Conservation (phyloP, 176 grass and related monocot species). For the Avena atlantica region DNA sequence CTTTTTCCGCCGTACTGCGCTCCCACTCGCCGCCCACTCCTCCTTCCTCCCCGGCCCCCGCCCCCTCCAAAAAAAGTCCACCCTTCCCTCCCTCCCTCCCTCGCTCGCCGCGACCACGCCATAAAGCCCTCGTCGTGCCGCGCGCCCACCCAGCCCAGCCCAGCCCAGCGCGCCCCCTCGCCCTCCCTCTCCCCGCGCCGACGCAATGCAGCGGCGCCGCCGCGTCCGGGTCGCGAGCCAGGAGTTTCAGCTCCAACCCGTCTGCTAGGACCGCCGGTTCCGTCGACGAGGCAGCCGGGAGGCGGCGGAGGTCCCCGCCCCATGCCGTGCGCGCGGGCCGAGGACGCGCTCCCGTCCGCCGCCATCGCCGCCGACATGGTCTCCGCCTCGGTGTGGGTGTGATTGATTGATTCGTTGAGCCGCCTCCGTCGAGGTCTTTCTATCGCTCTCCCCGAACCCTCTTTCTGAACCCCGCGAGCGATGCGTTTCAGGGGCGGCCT, state of each 20-base stretch:
- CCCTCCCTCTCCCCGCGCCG: no score
- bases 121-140: constrained; percentile 18
- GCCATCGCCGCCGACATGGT: constrained; percentile 29
- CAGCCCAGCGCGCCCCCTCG: neutral
- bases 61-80: neutral
- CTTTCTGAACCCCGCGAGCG: constrained; percentile 3
- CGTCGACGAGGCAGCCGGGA: no score
- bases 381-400: constrained; percentile 35
- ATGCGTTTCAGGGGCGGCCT: constrained; percentile 61
- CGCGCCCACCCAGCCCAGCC: neutral
- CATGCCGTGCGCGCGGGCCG: constrained; percentile 50
- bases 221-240: no score
- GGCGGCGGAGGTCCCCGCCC: neutral
- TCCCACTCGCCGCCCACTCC: constrained; percentile 28
- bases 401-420: neutral
- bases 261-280: no score
- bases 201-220: no score
- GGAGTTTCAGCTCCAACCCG: no score
- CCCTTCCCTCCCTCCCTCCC: neutral
- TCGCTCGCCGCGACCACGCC: constrained; percentile 3
- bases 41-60: neutral
- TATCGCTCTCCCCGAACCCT: neutral
- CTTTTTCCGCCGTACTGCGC: constrained; percentile 5
- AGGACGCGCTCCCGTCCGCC: constrained; percentile 46
- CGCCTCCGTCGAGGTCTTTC: neutral